Evolutionary conservation across 2,329 filamentous ascomycete species (phyloP), one percentile per base, ranked within the genome.

Genomic region (Ophiosphaerella narmari): DNA sequence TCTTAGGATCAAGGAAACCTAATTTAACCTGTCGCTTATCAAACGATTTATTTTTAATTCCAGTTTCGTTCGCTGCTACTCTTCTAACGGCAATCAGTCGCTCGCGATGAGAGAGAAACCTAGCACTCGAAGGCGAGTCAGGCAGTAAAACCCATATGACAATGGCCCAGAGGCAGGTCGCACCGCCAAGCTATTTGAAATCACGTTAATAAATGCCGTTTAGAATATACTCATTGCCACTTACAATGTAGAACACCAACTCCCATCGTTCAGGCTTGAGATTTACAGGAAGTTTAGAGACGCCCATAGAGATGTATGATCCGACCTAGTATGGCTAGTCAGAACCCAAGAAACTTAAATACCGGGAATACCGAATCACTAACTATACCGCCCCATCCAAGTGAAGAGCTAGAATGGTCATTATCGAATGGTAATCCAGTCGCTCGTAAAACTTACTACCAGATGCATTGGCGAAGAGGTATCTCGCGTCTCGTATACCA

Each of bases 281-380:
- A 14, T 87, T 72, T 1, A 75, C 71, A 56, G 85, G 84, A 11
- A 63, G 59, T 8, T 54, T 51, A 1, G 40, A 45, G 53, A 84
- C 76, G 0, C 84, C 84, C 40, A 86, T 85, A 0, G 78, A 65
- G 38, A 68, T 83, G 47, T 82, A 86, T 0, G 80, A 80, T 0
- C 82, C 62, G 26, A 29, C 26, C 26, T 29, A 9, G 26, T 8
- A 3, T 21, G 18, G 7, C 2, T 8, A 11, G 26, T 29, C 26
- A 29, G 26, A 29, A 11, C 26, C 18, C 18, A 21, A 11, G 3
- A 29, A 29, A 29, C 26, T 29, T 8, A 29, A 29, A 29, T 29
- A 21, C 18, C 4, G 18, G 3, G 18, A 21, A 21, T 21, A 21
- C 5, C 11, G 6, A 11, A 8, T 7, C 7, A 29, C 26, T 29